Conservation (phyloP, 176 grass and related monocot genomes). For the Ensete ventricosum region DNA sequence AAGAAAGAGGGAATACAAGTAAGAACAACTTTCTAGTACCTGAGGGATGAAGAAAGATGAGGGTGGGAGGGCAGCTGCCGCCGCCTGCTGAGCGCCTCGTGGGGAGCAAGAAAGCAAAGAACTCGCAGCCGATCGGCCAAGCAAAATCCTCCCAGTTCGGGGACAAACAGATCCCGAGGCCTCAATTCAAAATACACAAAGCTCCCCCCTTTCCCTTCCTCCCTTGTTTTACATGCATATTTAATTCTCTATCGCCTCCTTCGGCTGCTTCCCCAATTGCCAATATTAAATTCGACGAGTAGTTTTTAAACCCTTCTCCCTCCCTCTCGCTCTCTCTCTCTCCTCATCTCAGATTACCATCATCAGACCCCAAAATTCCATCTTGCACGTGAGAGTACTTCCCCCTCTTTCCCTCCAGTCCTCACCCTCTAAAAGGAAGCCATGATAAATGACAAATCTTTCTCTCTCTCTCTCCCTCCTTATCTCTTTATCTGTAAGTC, state of each 20-base stretch:
- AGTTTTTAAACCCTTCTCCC: conserved; percentile 1
- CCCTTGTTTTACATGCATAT: background rate
- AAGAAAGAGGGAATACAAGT: background rate
- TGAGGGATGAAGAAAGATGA: conserved; percentile 18
- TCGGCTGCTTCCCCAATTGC: background rate
- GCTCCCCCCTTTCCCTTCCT: background rate
- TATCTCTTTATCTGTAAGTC: conserved; percentile 7
- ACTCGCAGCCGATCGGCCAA: conserved; percentile 42
- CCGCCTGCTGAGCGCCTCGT: conserved; percentile 38
- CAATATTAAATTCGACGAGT: background rate
- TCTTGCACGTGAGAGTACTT: conserved; percentile 12
- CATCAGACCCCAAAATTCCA: conserved; percentile 8
- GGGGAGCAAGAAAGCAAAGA: conserved; percentile 41
- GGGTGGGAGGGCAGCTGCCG: conserved; percentile 28
- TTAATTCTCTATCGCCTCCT: background rate
- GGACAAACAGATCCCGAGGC: conserved; percentile 65
- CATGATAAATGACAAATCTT: background rate
- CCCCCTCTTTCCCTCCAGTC: background rate
- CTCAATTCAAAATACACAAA: conserved; percentile 2
- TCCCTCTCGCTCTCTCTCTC: background rate
- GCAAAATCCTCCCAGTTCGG: conserved; percentile 33
- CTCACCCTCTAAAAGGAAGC: background rate
- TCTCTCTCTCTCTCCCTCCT: background rate
- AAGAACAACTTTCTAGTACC: conserved; percentile 7
- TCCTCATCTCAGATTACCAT: conserved; percentile 12